A percentile compares a stretch with the other conserved stretches of the same genome.
Evolutionary conservation across 1,284 basidiomycete genomes (phyloP).

Genomic region (Trametes versicolor): DNA sequence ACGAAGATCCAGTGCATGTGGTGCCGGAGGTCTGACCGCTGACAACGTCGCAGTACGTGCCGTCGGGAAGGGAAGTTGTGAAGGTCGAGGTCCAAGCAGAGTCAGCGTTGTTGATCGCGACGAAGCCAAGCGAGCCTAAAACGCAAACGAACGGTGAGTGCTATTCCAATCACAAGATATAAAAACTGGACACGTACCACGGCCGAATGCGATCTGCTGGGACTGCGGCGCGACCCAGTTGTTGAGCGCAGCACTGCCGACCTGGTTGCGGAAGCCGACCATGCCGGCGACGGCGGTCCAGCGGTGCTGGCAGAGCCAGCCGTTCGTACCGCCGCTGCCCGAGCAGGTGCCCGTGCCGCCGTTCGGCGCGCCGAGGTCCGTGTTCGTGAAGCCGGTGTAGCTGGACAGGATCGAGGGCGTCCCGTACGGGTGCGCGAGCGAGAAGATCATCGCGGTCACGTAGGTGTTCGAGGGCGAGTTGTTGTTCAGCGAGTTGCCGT

Average conservation of each 20-base stretch:
- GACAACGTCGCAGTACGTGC: conserved; percentile 72
- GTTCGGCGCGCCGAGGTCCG: conserved; percentile 62
- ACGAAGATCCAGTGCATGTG: conserved; percentile 62
- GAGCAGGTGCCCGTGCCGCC: conserved; percentile 61
- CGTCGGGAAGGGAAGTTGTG: conserved; percentile 62
- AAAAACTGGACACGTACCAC: conserved; percentile 52
- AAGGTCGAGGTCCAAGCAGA: conserved; percentile 64
- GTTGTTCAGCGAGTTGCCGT: conserved; percentile 61
- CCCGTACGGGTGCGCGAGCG: conserved; percentile 73
- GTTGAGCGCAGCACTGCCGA: conserved; percentile 57
- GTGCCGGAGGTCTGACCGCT: conserved; percentile 53
- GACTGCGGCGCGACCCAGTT: conserved; percentile 66
- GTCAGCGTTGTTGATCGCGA: conserved; percentile 73
- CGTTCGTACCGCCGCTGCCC: conserved; percentile 58
- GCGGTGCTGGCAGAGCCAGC: conserved; percentile 73
- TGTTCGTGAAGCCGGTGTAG: conserved; percentile 58
- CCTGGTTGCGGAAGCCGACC: conserved; percentile 70
- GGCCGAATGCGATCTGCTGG: conserved; percentile 69
- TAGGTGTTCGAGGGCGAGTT: conserved; percentile 75
- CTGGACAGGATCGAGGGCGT: conserved; percentile 71
- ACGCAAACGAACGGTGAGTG: background rate
- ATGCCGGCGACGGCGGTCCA: conserved; percentile 67
- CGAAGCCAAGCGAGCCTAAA: conserved; percentile 62
- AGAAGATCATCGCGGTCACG: conserved; percentile 67
- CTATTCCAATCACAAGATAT: too few relatives aligned